Evolutionary conservation across 2,329 filamentous ascomycete species (phyloP).

Genomic region (Fusarium miscanthi): DNA sequence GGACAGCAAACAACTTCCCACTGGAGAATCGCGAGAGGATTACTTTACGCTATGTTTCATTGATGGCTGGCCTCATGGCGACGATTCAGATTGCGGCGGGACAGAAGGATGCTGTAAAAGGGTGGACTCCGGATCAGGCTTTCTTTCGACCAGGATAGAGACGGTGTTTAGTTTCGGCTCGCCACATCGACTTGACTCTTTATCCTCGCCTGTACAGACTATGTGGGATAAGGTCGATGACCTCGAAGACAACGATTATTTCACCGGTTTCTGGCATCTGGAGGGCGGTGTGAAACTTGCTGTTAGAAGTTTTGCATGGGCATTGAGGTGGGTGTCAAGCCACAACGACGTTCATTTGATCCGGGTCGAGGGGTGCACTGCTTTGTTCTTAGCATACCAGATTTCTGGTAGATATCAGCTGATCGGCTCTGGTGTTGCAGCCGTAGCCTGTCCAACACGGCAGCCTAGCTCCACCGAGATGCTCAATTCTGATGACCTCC

Average conservation of each 20-base stretch:
- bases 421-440: accelerated
- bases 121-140: background rate
- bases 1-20: background rate
- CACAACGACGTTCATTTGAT: accelerated
- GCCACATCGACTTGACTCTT: no score
- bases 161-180: accelerated
- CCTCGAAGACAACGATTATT: background rate
- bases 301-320: background rate
- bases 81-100: accelerated
- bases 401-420: background rate
- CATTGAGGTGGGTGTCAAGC: accelerated
- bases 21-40: background rate
- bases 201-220: no score
- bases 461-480: accelerated
- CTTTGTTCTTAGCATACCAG: background rate
- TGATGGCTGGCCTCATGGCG: background rate
- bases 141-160: accelerated
- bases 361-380: accelerated
- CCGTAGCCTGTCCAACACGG: accelerated
- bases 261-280: background rate
- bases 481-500: accelerated
- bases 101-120: accelerated
- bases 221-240: no score
- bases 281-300: accelerated
- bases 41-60: background rate